Base-by-base conservation (phyloP, 768 basidiomycete genomes). In the Postia placenta region DNA sequence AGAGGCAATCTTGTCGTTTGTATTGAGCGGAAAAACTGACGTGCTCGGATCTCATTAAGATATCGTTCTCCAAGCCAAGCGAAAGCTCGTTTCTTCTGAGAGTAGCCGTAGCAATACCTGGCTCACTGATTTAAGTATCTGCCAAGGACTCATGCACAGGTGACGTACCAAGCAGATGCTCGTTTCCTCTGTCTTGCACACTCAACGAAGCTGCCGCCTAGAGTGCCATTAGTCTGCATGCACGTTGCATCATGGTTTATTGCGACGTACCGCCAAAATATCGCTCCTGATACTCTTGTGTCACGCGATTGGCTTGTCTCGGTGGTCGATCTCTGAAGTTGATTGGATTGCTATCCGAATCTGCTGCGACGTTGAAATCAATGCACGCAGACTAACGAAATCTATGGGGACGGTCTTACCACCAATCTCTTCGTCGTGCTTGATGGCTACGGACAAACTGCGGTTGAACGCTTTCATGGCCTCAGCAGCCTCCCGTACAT, bases 61-160 rank as follows among this genome's bases (percentile, higher is more conserved):
- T 54, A 57, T 6, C 50, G 17, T 23, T 54, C 47, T 4, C 53
- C 53, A n/a, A 57, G 50, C 56, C 56, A 57, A 0, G 56, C 52
- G 28, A 56, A 56, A 1, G 56, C 38, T 7, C 20, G 36, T 11
- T 54, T 54, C 28, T 47, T 33, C 9, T 52, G 39, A 14, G 35
- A 27, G 26, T 57, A 54, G 28, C 53, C 56, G 23, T 52, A 57
- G 23, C 23, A 45, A 22, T 57, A 57, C 52, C 56, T 57, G 22
- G 7, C 11, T 19, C 28, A 9, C 15, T 24, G n/a, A 26, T 11
- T 15, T 42, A 2, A 23, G 14, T 12, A 11, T 17, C 30, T 17
- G 17, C 5, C 23, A 6, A 7, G 28, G 24, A 12, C 19, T 5
- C 2, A 9, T 11, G 14, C 1, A 5, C 23, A 33, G 35, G 30